These are phyloP conservation scores for Limonium bicolor DNA, from an alignment of 148 eudicot genomes.

Conservation along the genomic window DNA sequence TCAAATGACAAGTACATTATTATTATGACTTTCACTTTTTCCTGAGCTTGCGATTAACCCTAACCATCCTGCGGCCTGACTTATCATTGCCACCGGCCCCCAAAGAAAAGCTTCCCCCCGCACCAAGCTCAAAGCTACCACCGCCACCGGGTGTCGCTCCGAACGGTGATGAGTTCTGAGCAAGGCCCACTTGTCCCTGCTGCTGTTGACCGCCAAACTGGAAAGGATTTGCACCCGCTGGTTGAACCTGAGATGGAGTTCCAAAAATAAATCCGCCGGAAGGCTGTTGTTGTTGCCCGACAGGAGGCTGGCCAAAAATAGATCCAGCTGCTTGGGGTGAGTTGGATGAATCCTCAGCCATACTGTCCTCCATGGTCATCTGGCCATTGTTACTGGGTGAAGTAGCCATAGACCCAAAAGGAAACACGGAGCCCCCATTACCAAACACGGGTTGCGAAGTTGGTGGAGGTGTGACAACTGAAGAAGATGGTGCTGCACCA, in stretches of 20 bases:
- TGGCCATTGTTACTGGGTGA: conserved; percentile 28
- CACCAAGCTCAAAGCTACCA: conserved; percentile 46
- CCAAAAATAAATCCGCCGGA: conserved; percentile 28
- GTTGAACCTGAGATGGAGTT: conserved; percentile 8
- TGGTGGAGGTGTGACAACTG: conserved; percentile 22
- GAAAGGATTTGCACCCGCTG: conserved; percentile 35
- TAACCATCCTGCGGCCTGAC: conserved; percentile 36
- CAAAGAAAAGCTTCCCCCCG: conserved; percentile 62
- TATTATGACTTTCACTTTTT: conserved; percentile 44
- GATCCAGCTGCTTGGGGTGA: conserved; percentile 22
- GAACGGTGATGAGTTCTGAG: conserved; percentile 33
- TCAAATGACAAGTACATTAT: no score
- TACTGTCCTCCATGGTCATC: conserved; percentile 72
- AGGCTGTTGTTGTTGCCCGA: conserved; percentile 18
- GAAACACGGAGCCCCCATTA: conserved; percentile 15
- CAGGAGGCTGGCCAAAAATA: conserved; percentile 32
- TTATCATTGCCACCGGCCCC: conserved; percentile 64
- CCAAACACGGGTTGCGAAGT: conserved; percentile 20
- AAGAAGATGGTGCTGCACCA: conserved; percentile 28
- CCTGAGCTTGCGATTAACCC: conserved; percentile 19
- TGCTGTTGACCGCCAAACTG: conserved; percentile 63
- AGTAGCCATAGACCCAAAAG: conserved; percentile 16
- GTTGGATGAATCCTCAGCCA: conserved; percentile 78
- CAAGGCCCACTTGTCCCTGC: conserved; percentile 27
- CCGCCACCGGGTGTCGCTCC: no score